Conservation (phyloP, 1,139 yeast species). For the Pichia sp. region DNA sequence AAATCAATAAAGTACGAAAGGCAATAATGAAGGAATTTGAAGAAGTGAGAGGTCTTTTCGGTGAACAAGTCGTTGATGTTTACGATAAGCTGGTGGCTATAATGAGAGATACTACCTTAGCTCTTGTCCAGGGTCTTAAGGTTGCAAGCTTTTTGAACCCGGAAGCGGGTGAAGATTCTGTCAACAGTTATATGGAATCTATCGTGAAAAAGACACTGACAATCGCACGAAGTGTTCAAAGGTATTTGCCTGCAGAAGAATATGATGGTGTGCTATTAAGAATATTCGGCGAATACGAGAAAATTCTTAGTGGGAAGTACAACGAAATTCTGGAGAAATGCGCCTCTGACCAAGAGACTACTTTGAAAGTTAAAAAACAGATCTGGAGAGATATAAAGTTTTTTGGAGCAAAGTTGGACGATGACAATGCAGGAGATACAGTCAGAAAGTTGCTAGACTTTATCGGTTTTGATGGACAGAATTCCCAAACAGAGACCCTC, state of each 20-base stretch:
- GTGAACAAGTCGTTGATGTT: constrained; percentile 64
- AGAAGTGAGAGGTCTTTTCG: constrained; percentile 34
- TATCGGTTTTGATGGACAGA: constrained; percentile 6
- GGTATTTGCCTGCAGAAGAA: constrained; percentile 52
- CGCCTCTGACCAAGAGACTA: background rate
- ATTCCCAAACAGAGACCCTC: too few relatives aligned
- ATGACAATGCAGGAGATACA: constrained; percentile 57
- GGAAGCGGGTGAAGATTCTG: background rate
- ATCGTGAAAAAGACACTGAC: constrained; percentile 64
- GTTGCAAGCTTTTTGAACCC: background rate
- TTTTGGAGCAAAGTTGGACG: constrained; percentile 56
- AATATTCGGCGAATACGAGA: constrained; percentile 59
- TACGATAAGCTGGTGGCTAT: constrained; percentile 61
- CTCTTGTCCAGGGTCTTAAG: constrained; percentile 5
- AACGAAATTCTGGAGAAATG: background rate
- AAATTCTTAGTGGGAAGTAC: constrained; percentile 50
- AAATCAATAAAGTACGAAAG: background rate
- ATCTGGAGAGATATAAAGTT: constrained; percentile 59
- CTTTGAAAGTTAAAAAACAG: constrained; percentile 36
- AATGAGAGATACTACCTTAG: constrained; percentile 59
- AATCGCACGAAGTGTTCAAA: constrained; percentile 55
- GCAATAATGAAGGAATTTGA: constrained; percentile 34
- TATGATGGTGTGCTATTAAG: constrained; percentile 48
- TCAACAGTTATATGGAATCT: constrained; percentile 54
- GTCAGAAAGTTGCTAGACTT: constrained; percentile 62